Conservation (phyloP, 768 basidiomycete species). For the Flagelloscypha sp. region DNA sequence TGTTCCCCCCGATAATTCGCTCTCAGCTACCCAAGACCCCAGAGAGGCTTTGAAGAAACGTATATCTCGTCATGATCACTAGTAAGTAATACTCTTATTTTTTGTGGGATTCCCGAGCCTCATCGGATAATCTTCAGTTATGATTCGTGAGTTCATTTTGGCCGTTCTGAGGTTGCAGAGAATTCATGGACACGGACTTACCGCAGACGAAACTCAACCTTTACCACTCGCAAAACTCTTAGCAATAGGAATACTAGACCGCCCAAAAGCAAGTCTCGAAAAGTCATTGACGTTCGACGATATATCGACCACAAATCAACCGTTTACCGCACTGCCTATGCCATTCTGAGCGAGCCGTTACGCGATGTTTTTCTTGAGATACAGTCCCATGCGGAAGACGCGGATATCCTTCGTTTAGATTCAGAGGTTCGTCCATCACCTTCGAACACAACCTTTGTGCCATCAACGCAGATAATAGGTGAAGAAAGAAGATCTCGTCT, state of each 20-base stretch:
- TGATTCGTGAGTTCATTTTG: conserved; percentile 1
- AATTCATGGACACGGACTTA: conserved; percentile 10
- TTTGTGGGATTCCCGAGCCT: neutral
- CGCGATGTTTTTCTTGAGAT: conserved; percentile 13
- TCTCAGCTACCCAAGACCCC: too few relatives aligned
- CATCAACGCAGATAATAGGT: conserved; percentile 5
- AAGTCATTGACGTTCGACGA: conserved; percentile 17
- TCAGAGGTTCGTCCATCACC: conserved; percentile 3
- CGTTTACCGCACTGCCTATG: conserved; percentile 10
- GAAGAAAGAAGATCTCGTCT: conserved; percentile 11
- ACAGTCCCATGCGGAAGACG: too few relatives aligned
- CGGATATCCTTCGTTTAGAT: conserved; percentile 5
- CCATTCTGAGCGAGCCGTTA: conserved; percentile 13
- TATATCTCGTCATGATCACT: conserved; percentile 15
- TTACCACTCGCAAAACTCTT: conserved; percentile 6
- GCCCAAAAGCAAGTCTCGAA: conserved; percentile 6
- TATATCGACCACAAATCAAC: conserved; percentile 15
- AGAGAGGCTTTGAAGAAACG: too few relatives aligned
- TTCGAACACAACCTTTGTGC: neutral
- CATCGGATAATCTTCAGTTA: conserved; percentile 6
- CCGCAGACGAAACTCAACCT: too few relatives aligned
- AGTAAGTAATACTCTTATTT: conserved; percentile 8
- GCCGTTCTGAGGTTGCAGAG: neutral
- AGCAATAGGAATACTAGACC: conserved; percentile 17
- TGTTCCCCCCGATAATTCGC: too few relatives aligned